These are phyloP conservation scores for Chlorella sp. DNA, from an alignment of 139 green algal species.

Conservation along the genomic window DNA sequence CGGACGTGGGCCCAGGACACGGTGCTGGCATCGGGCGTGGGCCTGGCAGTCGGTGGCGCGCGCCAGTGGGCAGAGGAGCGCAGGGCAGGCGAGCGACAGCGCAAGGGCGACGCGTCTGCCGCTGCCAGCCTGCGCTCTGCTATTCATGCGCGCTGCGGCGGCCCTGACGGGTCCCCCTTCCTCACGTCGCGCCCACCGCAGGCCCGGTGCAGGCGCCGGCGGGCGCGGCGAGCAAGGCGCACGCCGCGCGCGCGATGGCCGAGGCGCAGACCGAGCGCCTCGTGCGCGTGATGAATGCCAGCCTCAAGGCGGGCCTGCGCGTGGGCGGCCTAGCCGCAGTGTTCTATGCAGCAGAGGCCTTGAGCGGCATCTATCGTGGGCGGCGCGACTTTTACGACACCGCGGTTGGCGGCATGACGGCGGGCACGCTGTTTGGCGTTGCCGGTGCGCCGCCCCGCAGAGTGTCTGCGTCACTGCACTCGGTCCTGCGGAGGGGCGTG, in stretches of 20 bases:
- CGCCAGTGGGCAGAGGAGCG: slow-evolving; percentile 28
- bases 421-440: slow-evolving; percentile 36
- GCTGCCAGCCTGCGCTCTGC: background rate
- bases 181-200: background rate
- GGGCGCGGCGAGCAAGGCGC: slow-evolving; percentile 21
- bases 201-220: background rate
- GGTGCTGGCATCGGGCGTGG: slow-evolving; percentile 2
- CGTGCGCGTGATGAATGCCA: slow-evolving; percentile 15
- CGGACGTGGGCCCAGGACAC: slow-evolving; percentile 42
- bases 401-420: slow-evolving; percentile 25
- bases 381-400: slow-evolving; percentile 32
- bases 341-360: slow-evolving; percentile 43
- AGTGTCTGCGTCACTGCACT: background rate
- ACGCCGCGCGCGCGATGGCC: slow-evolving; percentile 23
- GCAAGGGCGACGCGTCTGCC: too few species aligned
- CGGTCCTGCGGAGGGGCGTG: background rate
- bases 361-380: slow-evolving; percentile 39
- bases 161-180: too few species aligned
- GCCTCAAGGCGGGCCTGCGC: slow-evolving; percentile 19
- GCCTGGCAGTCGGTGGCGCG: slow-evolving; percentile 28
- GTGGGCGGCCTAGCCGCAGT: slow-evolving; percentile 42
- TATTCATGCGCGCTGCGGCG: too few species aligned
- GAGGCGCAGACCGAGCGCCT: slow-evolving; percentile 41
- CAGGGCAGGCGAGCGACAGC: slow-evolving; percentile 1
- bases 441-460: too few species aligned